Percentiles rank a stretch among this genome's conserved stretches.
Conservation (phyloP, 2,329 filamentous ascomycete species). For the Xylaria sp. region DNA sequence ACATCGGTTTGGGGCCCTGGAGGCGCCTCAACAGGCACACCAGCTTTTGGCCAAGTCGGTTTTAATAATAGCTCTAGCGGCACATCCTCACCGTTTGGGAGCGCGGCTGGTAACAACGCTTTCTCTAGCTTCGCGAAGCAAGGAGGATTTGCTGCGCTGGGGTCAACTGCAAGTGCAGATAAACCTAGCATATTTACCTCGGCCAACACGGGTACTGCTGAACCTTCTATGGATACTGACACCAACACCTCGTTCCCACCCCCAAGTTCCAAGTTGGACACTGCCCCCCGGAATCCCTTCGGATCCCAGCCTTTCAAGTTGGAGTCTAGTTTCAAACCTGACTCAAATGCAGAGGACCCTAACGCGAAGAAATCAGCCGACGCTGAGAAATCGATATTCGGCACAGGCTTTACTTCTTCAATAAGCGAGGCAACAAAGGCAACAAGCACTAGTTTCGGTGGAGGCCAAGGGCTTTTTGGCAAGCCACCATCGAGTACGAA, state of each 20-base stretch:
- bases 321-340: constrained; percentile 73
- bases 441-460: constrained; percentile 48
- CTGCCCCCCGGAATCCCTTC: constrained; percentile 51
- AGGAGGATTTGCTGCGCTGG: constrained; percentile 65
- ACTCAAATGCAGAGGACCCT: constrained; percentile 69
- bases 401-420: constrained; percentile 68
- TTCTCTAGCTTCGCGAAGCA: constrained; percentile 63
- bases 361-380: constrained; percentile 51
- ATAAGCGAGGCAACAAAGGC: constrained; percentile 61
- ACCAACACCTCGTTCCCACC: constrained; percentile 54
- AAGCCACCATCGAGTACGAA: constrained; percentile 38
- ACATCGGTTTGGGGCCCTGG: constrained; percentile 65
- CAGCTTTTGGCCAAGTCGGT: constrained; percentile 67
- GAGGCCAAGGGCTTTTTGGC: constrained; percentile 40
- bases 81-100: constrained; percentile 38
- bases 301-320: constrained; percentile 73
- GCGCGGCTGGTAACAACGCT: constrained; percentile 33
- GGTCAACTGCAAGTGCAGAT: constrained; percentile 48
- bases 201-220: constrained; percentile 50
- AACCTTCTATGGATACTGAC: constrained; percentile 51
- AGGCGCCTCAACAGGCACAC: constrained; percentile 50
- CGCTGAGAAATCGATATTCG: constrained; percentile 65
- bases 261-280: constrained; percentile 53
- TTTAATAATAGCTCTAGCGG: constrained; percentile 53
- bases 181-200: constrained; percentile 56